Conservation (phyloP, 768 basidiomycete genomes). For the Hericium coralloides region DNA sequence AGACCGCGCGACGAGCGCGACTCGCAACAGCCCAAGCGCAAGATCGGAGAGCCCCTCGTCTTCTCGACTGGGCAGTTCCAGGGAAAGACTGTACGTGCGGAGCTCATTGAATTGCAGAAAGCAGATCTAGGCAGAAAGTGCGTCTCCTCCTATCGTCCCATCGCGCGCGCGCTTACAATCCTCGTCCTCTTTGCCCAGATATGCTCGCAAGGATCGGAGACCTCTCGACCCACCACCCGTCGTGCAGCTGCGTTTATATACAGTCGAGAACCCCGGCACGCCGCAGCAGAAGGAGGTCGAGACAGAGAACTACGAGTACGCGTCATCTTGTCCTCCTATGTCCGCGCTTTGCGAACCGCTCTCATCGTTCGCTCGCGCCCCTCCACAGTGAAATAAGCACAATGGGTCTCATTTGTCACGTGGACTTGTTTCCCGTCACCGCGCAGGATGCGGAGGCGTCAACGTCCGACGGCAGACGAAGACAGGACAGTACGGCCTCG, state of each 20-base stretch:
- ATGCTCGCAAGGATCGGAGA: conserved; percentile 18
- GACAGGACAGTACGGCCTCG: conserved; percentile 1
- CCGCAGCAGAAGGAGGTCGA: conserved; percentile 7
- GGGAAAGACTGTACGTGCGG: conserved; percentile 19
- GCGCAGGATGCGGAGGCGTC: conserved; percentile 4
- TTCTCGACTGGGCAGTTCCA: conserved; percentile 22
- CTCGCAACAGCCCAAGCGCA: conserved; percentile 1
- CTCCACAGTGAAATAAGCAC: conserved; percentile 43
- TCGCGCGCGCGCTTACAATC: not conserved
- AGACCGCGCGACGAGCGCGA: conserved; percentile 7
- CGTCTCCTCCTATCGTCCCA: not conserved
- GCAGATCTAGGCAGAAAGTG: conserved; percentile 26
- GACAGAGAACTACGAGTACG: conserved; percentile 12
- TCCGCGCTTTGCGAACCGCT: conserved; percentile 4
- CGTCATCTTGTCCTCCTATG: not conserved
- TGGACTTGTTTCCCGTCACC: conserved; percentile 62
- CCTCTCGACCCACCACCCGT: conserved; percentile 20
- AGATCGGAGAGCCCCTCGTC: conserved; percentile 19
- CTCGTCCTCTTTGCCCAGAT: conserved; percentile 7
- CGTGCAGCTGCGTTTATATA: conserved; percentile 17
- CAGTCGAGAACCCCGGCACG: conserved; percentile 7
- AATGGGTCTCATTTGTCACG: conserved; percentile 67
- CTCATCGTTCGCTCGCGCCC: not conserved
- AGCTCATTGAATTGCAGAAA: conserved; percentile 21
- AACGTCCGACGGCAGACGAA: conserved; percentile 4